phyloP scores from a whole-genome alignment of 2,329 filamentous ascomycete genomes.

The Cladophialophora yegresii region DNA sequence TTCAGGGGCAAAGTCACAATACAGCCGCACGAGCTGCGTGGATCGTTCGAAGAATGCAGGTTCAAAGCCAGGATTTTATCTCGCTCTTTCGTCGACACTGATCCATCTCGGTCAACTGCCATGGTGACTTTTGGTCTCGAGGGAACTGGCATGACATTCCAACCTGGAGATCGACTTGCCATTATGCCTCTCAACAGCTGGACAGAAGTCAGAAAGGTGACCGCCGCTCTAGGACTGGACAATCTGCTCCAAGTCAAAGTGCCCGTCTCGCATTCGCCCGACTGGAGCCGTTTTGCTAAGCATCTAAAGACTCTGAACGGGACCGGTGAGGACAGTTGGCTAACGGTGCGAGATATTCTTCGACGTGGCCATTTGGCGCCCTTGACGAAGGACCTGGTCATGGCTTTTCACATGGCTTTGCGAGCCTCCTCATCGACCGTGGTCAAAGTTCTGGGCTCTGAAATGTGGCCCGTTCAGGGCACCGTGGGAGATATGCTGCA shows the following conservation, averaged over 20 bases:
- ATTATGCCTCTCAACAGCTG: constrained; percentile 29
- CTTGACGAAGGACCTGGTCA: constrained; percentile 22
- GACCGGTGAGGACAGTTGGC: background rate
- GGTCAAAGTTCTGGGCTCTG: constrained; percentile 20
- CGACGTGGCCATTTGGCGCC: constrained; percentile 25
- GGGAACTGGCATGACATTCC: constrained; percentile 25
- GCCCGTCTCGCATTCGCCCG: constrained; percentile 13
- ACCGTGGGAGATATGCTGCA: constrained; percentile 26
- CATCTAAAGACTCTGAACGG: constrained; percentile 21
- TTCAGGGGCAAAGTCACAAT: constrained; percentile 25
- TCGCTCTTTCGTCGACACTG: constrained; percentile 19
- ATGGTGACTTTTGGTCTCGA: constrained; percentile 27
- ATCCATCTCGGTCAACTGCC: constrained; percentile 18
- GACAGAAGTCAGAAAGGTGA: constrained; percentile 24
- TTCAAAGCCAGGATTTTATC: constrained; percentile 27
- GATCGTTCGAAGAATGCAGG: constrained; percentile 27
- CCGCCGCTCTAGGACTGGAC: constrained; percentile 23
- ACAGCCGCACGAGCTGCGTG: constrained; percentile 22
- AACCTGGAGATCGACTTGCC: constrained; percentile 25
- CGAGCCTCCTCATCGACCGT: constrained; percentile 24
- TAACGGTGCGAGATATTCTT: constrained; percentile 26
- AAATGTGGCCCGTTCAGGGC: constrained; percentile 29
- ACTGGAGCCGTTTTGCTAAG: constrained; percentile 23
- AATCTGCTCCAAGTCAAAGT: constrained; percentile 15
- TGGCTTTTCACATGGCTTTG: constrained; percentile 23